A percentile compares a stretch with the other conserved stretches of the same genome.
These are phyloP conservation scores for Botrytis medusae DNA, from an alignment of 2,329 filamentous ascomycete species.

Conservation along the genomic window DNA sequence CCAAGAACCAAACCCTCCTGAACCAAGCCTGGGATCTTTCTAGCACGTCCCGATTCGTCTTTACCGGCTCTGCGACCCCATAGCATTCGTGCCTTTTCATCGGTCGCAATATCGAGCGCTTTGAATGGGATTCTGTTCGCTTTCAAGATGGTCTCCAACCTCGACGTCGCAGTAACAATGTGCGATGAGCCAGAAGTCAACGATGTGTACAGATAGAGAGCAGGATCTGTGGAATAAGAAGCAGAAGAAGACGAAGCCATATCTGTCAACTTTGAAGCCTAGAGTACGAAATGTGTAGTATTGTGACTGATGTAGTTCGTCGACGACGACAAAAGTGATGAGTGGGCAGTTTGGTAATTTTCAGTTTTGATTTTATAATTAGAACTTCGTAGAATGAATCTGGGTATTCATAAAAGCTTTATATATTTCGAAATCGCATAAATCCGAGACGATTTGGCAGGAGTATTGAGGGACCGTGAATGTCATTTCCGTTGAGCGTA, in stretches of 20 bases:
- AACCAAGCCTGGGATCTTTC: constrained; percentile 85
- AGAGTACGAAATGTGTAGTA: neutral
- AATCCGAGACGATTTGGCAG: neutral
- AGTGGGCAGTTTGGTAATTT: neutral
- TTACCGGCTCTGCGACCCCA: constrained; percentile 84
- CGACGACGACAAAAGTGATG: neutral
- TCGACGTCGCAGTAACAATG: constrained; percentile 92
- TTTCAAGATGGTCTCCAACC: constrained; percentile 92
- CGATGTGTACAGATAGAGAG: constrained; percentile 93
- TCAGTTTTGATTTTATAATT: neutral
- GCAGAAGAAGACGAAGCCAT: constrained; percentile 38
- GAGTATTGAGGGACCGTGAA: constrained; percentile 4
- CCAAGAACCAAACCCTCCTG: constrained; percentile 84
- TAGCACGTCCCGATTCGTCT: constrained; percentile 56
- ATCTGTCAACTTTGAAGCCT: constrained; percentile 20
- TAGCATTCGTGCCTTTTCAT: constrained; percentile 83
- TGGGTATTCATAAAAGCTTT: neutral
- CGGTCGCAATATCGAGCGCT: constrained; percentile 85
- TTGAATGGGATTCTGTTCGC: constrained; percentile 94
- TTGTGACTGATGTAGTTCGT: neutral
- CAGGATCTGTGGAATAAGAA: constrained; percentile 55
- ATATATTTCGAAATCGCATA: neutral
- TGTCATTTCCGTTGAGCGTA: neutral
- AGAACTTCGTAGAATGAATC: neutral
- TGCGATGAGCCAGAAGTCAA: constrained; percentile 93